phyloP scores from a whole-genome alignment of 805 yeast species.

The Brettanomyces naardenensis region DNA sequence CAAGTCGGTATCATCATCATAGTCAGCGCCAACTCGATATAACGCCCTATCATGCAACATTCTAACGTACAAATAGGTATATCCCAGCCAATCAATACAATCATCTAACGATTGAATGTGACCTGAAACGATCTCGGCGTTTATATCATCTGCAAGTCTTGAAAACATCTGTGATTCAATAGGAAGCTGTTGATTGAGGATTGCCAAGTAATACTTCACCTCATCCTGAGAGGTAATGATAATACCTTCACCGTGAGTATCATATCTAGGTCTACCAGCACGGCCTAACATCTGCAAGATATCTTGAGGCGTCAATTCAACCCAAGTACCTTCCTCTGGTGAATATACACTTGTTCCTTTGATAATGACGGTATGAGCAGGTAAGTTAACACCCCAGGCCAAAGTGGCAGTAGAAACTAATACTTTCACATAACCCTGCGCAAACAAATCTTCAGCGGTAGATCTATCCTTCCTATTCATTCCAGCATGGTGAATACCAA shows the following conservation, averaged over 20 bases:
- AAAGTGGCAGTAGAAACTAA: conserved; percentile 87
- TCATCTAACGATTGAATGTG: conserved; percentile 50
- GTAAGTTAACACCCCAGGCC: conserved; percentile 96
- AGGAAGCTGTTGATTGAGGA: conserved; percentile 86
- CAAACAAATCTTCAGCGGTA: conserved; percentile 77
- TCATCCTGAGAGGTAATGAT: conserved; percentile 84
- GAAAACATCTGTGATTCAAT: conserved; percentile 82
- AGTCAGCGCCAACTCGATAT: conserved; percentile 69
- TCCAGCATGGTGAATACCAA: conserved; percentile 93
- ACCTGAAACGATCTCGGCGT: conserved; percentile 83
- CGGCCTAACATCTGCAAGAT: conserved; percentile 95
- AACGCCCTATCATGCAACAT: conserved; percentile 66
- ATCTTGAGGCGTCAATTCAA: conserved; percentile 89
- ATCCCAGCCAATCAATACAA: conserved; percentile 74
- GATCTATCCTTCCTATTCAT: conserved; percentile 64
- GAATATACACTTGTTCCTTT: conserved; percentile 92
- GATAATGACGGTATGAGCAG: conserved; percentile 90
- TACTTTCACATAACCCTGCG: conserved; percentile 78
- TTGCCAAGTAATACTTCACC: conserved; percentile 79
- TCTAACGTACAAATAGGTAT: conserved; percentile 71
- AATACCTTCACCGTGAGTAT: conserved; percentile 87
- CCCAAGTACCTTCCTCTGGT: conserved; percentile 87
- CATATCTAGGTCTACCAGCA: conserved; percentile 96
- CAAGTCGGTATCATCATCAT: conserved; percentile 42
- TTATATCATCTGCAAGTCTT: conserved; percentile 62